Evolutionary conservation across 2,329 filamentous ascomycete species (phyloP).

Genomic region (Penicillium sp.): DNA sequence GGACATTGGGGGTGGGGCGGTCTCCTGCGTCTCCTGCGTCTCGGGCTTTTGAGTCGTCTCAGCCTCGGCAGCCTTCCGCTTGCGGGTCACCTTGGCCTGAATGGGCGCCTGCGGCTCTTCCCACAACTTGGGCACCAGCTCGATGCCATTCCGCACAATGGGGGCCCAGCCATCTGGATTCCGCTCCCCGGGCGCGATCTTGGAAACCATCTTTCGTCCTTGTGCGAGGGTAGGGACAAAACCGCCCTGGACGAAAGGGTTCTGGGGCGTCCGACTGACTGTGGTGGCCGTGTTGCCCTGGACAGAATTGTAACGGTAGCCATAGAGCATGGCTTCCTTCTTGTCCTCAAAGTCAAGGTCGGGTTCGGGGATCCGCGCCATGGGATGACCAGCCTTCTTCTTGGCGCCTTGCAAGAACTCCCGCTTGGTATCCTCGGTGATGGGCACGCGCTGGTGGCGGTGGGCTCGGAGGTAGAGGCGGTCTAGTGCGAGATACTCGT

Average conservation of each 20-base stretch:
- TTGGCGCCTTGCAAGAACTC: slow-evolving; percentile 14
- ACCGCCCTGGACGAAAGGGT: slow-evolving; percentile 51
- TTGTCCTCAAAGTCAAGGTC: slow-evolving; percentile 49
- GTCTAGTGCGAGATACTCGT: slow-evolving; percentile 51
- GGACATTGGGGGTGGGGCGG: slow-evolving; percentile 10
- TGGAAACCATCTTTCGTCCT: slow-evolving; percentile 34
- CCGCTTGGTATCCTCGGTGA: slow-evolving; percentile 34
- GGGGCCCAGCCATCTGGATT: slow-evolving; percentile 41
- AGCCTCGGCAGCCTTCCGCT: slow-evolving; percentile 34
- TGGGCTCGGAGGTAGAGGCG: slow-evolving; percentile 45
- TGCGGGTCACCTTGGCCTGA: slow-evolving; percentile 28
- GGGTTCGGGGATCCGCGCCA: slow-evolving; percentile 15
- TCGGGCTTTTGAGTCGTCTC: slow-evolving; percentile 24
- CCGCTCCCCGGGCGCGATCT: slow-evolving; percentile 30
- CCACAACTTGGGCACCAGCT: slow-evolving; percentile 33
- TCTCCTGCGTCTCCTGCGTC: slow-evolving; percentile 21
- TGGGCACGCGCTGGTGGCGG: slow-evolving; percentile 37
- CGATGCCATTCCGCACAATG: slow-evolving; percentile 32
- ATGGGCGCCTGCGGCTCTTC: slow-evolving; percentile 27
- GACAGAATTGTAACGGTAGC: slow-evolving; percentile 52
- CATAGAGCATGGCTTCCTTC: slow-evolving; percentile 57
- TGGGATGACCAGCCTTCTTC: slow-evolving; percentile 15
- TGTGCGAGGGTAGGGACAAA: slow-evolving; percentile 42
- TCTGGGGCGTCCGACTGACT: slow-evolving; percentile 35
- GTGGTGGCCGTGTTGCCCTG: slow-evolving; percentile 36